Evolutionary conservation across 2,329 filamentous ascomycete species (phyloP).

Genomic region (Dichotomopilus funicola): DNA sequence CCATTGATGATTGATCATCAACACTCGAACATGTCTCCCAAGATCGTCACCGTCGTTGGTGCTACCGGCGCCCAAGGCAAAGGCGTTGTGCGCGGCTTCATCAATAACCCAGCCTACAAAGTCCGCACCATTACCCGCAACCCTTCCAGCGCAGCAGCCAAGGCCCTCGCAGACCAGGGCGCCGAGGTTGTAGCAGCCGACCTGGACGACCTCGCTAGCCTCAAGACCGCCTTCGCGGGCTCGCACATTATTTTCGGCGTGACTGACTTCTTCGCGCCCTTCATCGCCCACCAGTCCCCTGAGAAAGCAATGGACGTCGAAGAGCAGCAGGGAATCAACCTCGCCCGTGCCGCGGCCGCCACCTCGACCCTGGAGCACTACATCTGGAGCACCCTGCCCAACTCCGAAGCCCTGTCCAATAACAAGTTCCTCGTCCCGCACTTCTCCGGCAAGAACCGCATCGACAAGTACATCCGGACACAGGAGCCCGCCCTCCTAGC

Average conservation of each 20-base stretch:
- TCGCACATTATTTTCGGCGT: conserved; percentile 48
- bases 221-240: conserved; percentile 37
- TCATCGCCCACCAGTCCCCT: conserved; percentile 28
- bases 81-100: conserved; percentile 44
- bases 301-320: conserved; percentile 11
- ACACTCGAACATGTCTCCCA: conserved; percentile 13
- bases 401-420: not conserved
- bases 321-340: conserved; percentile 6
- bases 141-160: conserved; percentile 34
- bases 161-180: conserved; percentile 35
- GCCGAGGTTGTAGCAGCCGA: conserved; percentile 40
- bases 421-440: not conserved
- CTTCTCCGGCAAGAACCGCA: conserved; percentile 4
- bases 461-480: conserved; percentile 2
- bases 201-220: conserved; percentile 34
- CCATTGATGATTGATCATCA: too few relatives aligned
- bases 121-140: conserved; percentile 45
- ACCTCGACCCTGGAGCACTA: conserved; percentile 5
- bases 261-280: conserved; percentile 50
- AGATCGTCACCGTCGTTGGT: conserved; percentile 40
- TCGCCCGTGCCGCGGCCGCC: conserved; percentile 1
- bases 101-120: conserved; percentile 33
- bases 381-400: conserved; percentile 1
- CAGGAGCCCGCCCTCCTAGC: conserved; percentile 1
- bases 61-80: conserved; percentile 47